Evolutionary conservation across 129 eudicot genomes (phyloP).

Genomic region (Flaveria robusta): DNA sequence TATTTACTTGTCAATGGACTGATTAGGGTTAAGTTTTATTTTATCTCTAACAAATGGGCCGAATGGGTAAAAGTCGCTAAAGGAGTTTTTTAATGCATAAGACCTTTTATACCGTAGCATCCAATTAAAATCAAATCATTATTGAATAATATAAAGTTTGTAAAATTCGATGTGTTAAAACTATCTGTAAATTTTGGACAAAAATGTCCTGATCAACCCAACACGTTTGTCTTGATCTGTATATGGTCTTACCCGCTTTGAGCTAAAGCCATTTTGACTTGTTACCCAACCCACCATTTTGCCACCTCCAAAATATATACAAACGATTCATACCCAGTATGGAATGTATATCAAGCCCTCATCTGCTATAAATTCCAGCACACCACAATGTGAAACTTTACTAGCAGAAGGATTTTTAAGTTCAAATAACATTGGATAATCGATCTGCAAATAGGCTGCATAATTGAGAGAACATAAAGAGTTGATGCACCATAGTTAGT

Average conservation of each 20-base stretch:
- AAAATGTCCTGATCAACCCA: neutral
- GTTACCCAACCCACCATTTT: neutral
- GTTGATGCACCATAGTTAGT: neutral
- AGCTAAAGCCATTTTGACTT: neutral
- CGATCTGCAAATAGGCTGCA: slow-evolving; percentile 71
- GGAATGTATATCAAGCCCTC: slow-evolving; percentile 79
- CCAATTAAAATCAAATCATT: neutral
- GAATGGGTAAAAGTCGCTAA: neutral
- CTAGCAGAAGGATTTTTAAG: slow-evolving; percentile 57
- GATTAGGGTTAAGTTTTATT: neutral
- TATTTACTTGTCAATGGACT: neutral
- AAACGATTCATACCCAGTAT: slow-evolving; percentile 55
- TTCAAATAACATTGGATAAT: slow-evolving; percentile 84
- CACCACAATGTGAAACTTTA: slow-evolving; percentile 74
- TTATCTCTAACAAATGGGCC: neutral
- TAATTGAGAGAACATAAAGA: slow-evolving; percentile 10
- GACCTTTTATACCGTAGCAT: neutral
- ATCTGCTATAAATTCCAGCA: slow-evolving; percentile 73
- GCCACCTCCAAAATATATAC: neutral
- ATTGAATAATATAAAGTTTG: neutral
- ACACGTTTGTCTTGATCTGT: neutral
- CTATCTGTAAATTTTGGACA: neutral
- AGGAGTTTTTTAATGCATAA: neutral
- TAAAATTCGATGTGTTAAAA: neutral
- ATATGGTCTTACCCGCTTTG: neutral